Percentiles rank a stretch among this genome's conserved stretches.
Conservation (phyloP, 2,329 filamentous ascomycete species). For the Cladosporium cucumerinum region DNA sequence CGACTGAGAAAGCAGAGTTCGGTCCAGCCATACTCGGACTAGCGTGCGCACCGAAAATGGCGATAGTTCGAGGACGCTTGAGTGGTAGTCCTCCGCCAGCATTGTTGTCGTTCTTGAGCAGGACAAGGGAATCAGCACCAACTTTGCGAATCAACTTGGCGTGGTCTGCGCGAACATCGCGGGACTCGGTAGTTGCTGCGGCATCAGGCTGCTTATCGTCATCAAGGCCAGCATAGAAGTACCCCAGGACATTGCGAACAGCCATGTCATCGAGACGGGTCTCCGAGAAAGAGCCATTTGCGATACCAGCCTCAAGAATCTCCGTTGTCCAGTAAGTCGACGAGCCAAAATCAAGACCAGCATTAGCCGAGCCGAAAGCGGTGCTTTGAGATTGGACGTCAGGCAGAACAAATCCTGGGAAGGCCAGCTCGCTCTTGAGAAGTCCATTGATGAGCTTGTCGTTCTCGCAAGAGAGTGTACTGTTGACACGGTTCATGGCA, state of each 20-base stretch:
- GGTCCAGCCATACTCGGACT: slow-evolving; percentile 47
- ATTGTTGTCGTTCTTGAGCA: slow-evolving; percentile 45
- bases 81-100: slow-evolving; percentile 44
- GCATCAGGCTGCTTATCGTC: slow-evolving; percentile 9
- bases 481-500: slow-evolving; percentile 69
- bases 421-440: slow-evolving; percentile 78
- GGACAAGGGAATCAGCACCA: slow-evolving; percentile 47
- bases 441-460: slow-evolving; percentile 75
- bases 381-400: slow-evolving; percentile 67
- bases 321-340: slow-evolving; percentile 50
- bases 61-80: slow-evolving; percentile 43
- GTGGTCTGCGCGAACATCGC: slow-evolving; percentile 59
- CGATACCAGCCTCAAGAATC: slow-evolving; percentile 53
- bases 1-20: slow-evolving; percentile 10
- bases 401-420: slow-evolving; percentile 78
- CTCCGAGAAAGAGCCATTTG: slow-evolving; percentile 60
- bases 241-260: slow-evolving; percentile 45
- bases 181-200: slow-evolving; percentile 4
- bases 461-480: slow-evolving; percentile 62
- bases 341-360: slow-evolving; percentile 51
- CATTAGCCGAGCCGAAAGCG: slow-evolving; percentile 56
- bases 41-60: slow-evolving; percentile 43
- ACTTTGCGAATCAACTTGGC: slow-evolving; percentile 65
- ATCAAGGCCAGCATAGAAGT: slow-evolving; percentile 60
- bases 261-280: slow-evolving; percentile 58